These are phyloP conservation scores for Eutrema salsugineum DNA, from an alignment of 441 rosid genomes.

Conservation along the genomic window DNA sequence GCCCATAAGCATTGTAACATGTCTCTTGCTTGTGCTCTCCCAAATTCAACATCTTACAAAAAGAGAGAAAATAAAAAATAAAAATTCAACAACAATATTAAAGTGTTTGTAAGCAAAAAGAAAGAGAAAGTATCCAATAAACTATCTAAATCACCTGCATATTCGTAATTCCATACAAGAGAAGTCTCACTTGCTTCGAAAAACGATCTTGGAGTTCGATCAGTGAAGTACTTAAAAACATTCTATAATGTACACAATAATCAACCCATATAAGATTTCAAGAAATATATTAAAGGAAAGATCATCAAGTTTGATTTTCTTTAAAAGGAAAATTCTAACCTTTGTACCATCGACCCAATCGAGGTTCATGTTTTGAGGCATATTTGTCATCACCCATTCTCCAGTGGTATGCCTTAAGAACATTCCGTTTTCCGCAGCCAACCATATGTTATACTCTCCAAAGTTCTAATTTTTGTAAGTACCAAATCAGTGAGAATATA, in stretches of 20 bases:
- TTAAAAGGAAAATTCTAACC: conserved; percentile 31
- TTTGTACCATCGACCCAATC: conserved; percentile 88
- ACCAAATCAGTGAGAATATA: not conserved
- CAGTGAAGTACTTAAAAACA: conserved; percentile 84
- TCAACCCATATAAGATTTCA: not conserved
- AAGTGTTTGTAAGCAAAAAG: not conserved
- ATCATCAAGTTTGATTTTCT: not conserved
- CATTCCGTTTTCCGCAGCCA: conserved; percentile 96
- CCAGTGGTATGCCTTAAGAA: conserved; percentile 66
- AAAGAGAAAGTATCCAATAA: not conserved
- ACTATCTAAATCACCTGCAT: conserved; percentile 56
- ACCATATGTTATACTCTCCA: conserved; percentile 68
- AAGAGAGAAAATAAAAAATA: too few species aligned
- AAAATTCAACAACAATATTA: not conserved
- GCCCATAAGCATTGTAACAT: conserved; percentile 93
- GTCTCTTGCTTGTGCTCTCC: conserved; percentile 89
- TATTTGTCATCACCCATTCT: conserved; percentile 86
- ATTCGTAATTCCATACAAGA: conserved; percentile 85
- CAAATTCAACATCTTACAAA: conserved; percentile 67
- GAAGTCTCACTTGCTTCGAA: conserved; percentile 71
- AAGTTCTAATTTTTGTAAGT: conserved; percentile 49
- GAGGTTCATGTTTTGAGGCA: conserved; percentile 84
- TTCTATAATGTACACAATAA: conserved; percentile 50
- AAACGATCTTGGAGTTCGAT: conserved; percentile 81
- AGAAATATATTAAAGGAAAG: not conserved